Evolutionary conservation across 805 yeast genomes (phyloP).

Genomic region (Kazachstania bromeliacearum): DNA sequence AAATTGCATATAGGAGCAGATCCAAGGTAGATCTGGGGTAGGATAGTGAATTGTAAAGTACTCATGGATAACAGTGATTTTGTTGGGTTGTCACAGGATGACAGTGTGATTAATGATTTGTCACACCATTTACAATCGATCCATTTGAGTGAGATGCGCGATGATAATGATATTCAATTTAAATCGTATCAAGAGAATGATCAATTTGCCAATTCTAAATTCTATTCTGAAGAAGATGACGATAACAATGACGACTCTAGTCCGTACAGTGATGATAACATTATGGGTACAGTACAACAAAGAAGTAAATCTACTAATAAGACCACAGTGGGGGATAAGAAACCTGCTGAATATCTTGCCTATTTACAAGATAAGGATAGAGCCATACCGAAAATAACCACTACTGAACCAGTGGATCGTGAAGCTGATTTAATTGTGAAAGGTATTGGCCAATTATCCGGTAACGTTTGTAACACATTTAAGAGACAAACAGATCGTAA

Average conservation of each 20-base stretch:
- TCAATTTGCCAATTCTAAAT: background rate
- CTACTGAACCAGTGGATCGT: background rate
- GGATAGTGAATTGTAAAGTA: too few species aligned
- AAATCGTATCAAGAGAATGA: background rate
- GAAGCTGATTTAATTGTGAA: conserved; percentile 8
- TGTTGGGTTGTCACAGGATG: too few species aligned
- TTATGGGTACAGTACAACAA: conserved; percentile 8
- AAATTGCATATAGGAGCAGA: background rate
- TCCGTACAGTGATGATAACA: background rate
- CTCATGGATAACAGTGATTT: too few species aligned
- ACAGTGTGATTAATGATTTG: too few species aligned
- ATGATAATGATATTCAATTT: background rate
- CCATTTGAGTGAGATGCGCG: too few species aligned
- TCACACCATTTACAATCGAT: too few species aligned
- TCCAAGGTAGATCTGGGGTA: background rate
- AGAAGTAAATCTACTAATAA: conserved; percentile 7
- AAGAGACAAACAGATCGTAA: conserved; percentile 5
- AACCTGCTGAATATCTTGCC: conserved; percentile 5
- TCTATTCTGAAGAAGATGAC: conserved; percentile 1
- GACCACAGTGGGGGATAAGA: conserved; percentile 4
- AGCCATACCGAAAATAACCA: background rate
- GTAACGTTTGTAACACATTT: conserved; percentile 10
- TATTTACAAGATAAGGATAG: conserved; percentile 3
- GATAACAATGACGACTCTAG: conserved; percentile 4
- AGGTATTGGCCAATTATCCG: conserved; percentile 8